Percentiles rank a stretch among this genome's conserved stretches.
Conservation (phyloP, 352 stramenopile species). For the Phytopythium ostracodes region DNA sequence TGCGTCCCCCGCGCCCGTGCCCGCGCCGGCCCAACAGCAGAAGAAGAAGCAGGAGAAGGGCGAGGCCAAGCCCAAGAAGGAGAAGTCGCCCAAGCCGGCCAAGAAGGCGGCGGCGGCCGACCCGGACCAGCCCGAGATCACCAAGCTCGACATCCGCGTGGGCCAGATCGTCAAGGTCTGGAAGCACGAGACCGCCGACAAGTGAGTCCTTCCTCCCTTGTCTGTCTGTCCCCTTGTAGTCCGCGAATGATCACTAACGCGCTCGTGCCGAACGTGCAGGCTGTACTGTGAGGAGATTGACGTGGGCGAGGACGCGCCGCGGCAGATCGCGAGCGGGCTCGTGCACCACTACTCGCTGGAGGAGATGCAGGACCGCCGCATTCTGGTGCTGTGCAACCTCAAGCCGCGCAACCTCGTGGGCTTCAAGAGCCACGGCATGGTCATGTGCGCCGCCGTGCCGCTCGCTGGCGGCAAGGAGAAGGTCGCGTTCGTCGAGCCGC, state of each 20-base stretch:
- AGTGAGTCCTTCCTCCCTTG: constrained; percentile 22
- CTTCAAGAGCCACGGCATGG: constrained; percentile 91
- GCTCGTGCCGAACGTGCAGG: too few relatives aligned
- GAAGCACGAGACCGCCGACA: constrained; percentile 90
- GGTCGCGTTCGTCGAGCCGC: constrained; percentile 83
- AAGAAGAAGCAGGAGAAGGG: constrained; percentile 28
- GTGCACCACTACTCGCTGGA: constrained; percentile 86
- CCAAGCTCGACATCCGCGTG: constrained; percentile 91
- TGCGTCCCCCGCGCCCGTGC: neutral
- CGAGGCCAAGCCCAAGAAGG: constrained; percentile 30
- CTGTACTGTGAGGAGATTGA: constrained; percentile 92
- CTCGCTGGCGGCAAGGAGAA: constrained; percentile 73
- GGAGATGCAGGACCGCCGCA: constrained; percentile 79
- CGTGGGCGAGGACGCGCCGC: constrained; percentile 82
- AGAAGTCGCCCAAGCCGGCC: constrained; percentile 46
- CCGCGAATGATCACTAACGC: too few relatives aligned
- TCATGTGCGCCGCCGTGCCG: constrained; percentile 79
- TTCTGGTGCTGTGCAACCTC: constrained; percentile 90
- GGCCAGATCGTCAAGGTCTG: constrained; percentile 90
- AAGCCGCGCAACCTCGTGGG: constrained; percentile 89
- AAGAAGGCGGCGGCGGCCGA: constrained; percentile 35
- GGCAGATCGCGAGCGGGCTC: constrained; percentile 85
- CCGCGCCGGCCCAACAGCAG: constrained; percentile 4
- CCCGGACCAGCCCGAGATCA: constrained; percentile 81
- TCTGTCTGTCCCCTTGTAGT: too few relatives aligned